Conservation (phyloP, 2,329 filamentous ascomycete genomes). For the Clonostachys solani region DNA sequence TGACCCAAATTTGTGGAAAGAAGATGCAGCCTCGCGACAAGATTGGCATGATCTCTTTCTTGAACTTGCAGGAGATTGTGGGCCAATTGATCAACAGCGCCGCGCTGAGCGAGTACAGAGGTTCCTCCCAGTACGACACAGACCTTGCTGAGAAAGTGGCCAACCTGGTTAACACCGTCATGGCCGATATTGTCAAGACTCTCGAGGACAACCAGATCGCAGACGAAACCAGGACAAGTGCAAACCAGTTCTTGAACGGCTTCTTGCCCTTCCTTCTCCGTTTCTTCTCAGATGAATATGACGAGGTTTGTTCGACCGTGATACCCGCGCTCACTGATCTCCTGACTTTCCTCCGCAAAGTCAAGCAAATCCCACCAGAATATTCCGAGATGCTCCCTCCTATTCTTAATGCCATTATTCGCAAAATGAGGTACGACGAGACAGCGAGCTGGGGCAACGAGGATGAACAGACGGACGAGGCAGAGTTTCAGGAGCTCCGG, state of each 20-base stretch:
- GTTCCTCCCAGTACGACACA: constrained; percentile 85
- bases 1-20: constrained; percentile 94
- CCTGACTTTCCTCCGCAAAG: constrained; percentile 82
- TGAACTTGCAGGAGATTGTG: constrained; percentile 83
- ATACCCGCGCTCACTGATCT: constrained; percentile 92
- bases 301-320: constrained; percentile 94
- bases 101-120: constrained; percentile 71
- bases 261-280: constrained; percentile 86
- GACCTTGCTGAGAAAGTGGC: constrained; percentile 94
- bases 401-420: constrained; percentile 86
- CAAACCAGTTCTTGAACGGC: constrained; percentile 75
- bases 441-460: constrained; percentile 91
- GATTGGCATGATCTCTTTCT: constrained; percentile 85
- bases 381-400: constrained; percentile 82
- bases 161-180: constrained; percentile 87
- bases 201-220: constrained; percentile 65
- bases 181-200: constrained; percentile 82
- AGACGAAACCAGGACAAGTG: constrained; percentile 63
- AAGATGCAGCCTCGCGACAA: constrained; percentile 96
- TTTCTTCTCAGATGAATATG: constrained; percentile 97
- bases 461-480: constrained; percentile 92
- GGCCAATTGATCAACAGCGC: constrained; percentile 81
- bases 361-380: constrained; percentile 65
- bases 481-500: constrained; percentile 92
- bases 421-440: constrained; percentile 97